Evolutionary conservation across 495 filamentous ascomycete genomes (phyloP).

Genomic region (Aspergillus bridgeri): DNA sequence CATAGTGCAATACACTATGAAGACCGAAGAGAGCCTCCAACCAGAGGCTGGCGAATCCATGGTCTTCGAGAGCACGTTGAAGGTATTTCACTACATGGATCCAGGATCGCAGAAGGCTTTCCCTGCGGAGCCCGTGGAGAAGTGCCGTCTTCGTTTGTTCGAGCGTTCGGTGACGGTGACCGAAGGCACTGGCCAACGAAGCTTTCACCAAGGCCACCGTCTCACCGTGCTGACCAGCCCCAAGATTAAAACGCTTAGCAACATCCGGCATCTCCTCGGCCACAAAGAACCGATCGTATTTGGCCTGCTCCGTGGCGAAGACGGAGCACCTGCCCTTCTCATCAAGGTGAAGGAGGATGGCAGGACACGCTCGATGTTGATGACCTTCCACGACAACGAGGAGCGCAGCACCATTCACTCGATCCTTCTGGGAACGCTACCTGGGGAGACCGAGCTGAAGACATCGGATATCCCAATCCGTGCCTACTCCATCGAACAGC

Average conservation of each 20-base stretch:
- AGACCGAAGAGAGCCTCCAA: slow-evolving; percentile 65
- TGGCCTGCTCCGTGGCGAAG: slow-evolving; percentile 64
- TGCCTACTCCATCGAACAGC: slow-evolving; percentile 60
- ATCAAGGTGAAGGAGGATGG: slow-evolving; percentile 67
- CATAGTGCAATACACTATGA: slow-evolving; percentile 75
- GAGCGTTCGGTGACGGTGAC: slow-evolving; percentile 59
- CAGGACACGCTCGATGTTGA: slow-evolving; percentile 60
- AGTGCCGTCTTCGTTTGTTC: slow-evolving; percentile 69
- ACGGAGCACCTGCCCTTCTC: slow-evolving; percentile 62
- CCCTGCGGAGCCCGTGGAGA: slow-evolving; percentile 64
- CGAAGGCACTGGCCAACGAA: slow-evolving; percentile 64
- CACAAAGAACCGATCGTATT: slow-evolving; percentile 65
- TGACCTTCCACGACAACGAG: slow-evolving; percentile 68
- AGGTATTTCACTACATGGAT: slow-evolving; percentile 73
- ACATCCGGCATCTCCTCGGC: slow-evolving; percentile 61
- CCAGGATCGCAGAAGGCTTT: slow-evolving; percentile 62
- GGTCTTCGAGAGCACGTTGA: slow-evolving; percentile 61
- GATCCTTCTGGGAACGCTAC: slow-evolving; percentile 62
- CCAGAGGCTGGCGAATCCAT: slow-evolving; percentile 61
- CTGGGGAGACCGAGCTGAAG: slow-evolving; percentile 57
- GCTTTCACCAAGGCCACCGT: slow-evolving; percentile 71
- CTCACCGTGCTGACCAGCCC: slow-evolving; percentile 71
- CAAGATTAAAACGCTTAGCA: slow-evolving; percentile 69
- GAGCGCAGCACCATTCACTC: slow-evolving; percentile 65
- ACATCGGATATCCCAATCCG: slow-evolving; percentile 59